phyloP scores from a whole-genome alignment of 805 yeast species.

The Candida loeiensis region DNA sequence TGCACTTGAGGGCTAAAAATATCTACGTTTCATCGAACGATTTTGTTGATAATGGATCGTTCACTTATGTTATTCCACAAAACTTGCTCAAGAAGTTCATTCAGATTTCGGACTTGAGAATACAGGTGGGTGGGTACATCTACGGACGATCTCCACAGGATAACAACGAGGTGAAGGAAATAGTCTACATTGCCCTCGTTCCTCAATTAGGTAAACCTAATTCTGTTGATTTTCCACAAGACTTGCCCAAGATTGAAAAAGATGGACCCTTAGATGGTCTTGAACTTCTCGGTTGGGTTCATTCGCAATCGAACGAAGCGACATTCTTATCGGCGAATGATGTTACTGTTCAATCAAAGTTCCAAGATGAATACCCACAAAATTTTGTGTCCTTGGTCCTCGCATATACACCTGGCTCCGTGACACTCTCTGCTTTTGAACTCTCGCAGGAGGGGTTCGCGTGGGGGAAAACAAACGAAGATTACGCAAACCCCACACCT shows the following conservation, averaged over 20 bases:
- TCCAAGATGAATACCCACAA: constrained; percentile 31
- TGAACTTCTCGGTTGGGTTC: constrained; percentile 92
- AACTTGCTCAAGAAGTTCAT: constrained; percentile 75
- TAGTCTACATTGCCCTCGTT: constrained; percentile 67
- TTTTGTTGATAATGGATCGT: constrained; percentile 40
- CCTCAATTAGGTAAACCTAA: constrained; percentile 83
- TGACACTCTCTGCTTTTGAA: constrained; percentile 65
- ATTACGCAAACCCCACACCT: constrained; percentile 52
- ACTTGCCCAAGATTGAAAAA: constrained; percentile 38
- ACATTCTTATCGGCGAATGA: constrained; percentile 67
- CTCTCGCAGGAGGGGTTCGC: constrained; percentile 60
- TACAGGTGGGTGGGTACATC: constrained; percentile 77
- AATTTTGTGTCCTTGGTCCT: constrained; percentile 59
- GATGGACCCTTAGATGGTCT: constrained; percentile 38
- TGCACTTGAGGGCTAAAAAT: constrained; percentile 68
- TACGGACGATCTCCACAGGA: constrained; percentile 80
- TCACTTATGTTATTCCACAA: constrained; percentile 77
- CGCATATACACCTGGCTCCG: constrained; percentile 78
- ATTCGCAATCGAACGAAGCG: constrained; percentile 70
- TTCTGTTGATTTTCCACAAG: constrained; percentile 57
- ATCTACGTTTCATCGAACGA: constrained; percentile 71
- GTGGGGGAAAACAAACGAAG: constrained; percentile 74
- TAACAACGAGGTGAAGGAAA: constrained; percentile 70
- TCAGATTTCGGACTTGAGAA: constrained; percentile 73
- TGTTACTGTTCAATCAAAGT: constrained; percentile 53